phyloP scores from a whole-genome alignment of 23 red algal genomes.

The Chondrus crispus region DNA sequence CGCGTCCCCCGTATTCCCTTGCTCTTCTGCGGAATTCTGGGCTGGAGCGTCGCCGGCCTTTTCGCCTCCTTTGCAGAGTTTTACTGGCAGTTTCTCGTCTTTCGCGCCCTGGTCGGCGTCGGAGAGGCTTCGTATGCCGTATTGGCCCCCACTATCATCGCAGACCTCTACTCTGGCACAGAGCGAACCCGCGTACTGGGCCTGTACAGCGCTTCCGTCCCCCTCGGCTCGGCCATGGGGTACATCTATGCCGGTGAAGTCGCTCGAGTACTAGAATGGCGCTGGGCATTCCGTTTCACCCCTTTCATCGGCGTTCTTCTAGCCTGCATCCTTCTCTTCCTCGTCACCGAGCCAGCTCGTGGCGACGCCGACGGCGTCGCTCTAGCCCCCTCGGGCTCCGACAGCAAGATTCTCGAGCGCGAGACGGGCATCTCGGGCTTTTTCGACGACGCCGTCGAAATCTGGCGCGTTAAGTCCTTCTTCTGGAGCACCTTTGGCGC shows the following conservation, averaged over 20 bases:
- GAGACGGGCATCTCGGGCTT: conserved; percentile 26
- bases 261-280: conserved; percentile 63
- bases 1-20: conserved; percentile 56
- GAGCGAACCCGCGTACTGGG: conserved; percentile 69
- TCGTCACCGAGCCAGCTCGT: conserved; percentile 55
- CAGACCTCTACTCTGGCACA: conserved; percentile 70
- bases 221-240: conserved; percentile 64
- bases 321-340: conserved; percentile 37
- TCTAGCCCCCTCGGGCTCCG: conserved; percentile 9
- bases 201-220: conserved; percentile 57
- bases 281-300: conserved; percentile 81
- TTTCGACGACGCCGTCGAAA: conserved; percentile 37
- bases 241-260: conserved; percentile 79
- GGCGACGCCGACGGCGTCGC: conserved; percentile 58
- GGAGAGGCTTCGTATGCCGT: conserved; percentile 79
- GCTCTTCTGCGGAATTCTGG: conserved; percentile 54
- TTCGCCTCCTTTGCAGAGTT: conserved; percentile 48
- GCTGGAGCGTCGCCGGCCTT: conserved; percentile 50
- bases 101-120: conserved; percentile 77
- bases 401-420: background rate
- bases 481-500: conserved; percentile 68
- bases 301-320: conserved; percentile 54
- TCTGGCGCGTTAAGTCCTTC: conserved; percentile 49
- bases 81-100: conserved; percentile 69
- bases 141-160: conserved; percentile 75